Evolutionary conservation across 2,329 filamentous ascomycete species (phyloP), one percentile per base, ranked within the genome.

Genomic region (Ascocoryne sarcoides): DNA sequence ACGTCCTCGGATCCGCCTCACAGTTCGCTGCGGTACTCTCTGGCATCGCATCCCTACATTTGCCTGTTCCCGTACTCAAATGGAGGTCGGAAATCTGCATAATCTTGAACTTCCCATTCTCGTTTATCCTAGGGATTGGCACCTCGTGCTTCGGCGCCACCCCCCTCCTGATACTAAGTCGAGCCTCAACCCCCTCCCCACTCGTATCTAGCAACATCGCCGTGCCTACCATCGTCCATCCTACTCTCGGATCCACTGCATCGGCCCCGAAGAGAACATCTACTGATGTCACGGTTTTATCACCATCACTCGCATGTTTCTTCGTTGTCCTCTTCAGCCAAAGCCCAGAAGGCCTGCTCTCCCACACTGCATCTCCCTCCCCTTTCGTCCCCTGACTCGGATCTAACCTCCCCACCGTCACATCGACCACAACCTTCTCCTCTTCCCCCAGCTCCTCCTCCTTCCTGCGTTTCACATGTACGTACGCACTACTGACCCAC

Each of bases 1-100:
- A 66, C 1, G 92, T 96, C 48, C 90, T 75, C 12, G 87, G 80
- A 59, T 98, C 92, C 1, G 92, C 92, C 57, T 95, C 86, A 61
- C 92, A 98, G 10, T 53, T 79, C 76, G 9, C 82, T 84, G 4
- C 79, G 80, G 38, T 86, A 35, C 72, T 73, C 46, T 78, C 74
- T 0, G 89, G 89, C 50, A 90, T 72, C n/a, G 87, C 77, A 53
- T 98, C 88, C 49, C 92, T 79, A 58, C 92, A 98, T 32, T 65
- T 65, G 8, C 92, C 92, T 4, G 89, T 71, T 8, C 90, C 92
- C 2, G 92, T 98, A 57, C 87, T 90, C 41, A 98, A 66, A 62
- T 98, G 92, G 46, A 96, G 66, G 65, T 98, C 92, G n/a, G 88
- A 84, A 40, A 94, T 70, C 64, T 98, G 92, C 73, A 98, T 79